These are phyloP conservation scores for Vachellia pachyceras DNA, from an alignment of 306 rosid species.

Conservation along the genomic window DNA sequence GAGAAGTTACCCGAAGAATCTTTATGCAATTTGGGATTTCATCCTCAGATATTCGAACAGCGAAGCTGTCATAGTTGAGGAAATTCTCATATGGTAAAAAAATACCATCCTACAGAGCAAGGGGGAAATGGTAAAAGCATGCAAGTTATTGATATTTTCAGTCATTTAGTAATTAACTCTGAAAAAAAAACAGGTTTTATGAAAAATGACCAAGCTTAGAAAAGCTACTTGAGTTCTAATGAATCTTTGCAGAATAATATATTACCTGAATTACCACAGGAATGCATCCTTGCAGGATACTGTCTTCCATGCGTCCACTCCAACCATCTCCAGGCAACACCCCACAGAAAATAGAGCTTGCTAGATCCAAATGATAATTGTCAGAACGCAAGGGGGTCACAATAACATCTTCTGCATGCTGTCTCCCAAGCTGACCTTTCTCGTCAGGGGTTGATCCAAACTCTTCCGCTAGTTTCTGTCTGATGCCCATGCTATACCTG, in stretches of 20 bases:
- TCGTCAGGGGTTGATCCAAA: conserved; percentile 71
- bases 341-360: conserved; percentile 72
- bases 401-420: conserved; percentile 62
- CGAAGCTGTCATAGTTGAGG: conserved; percentile 69
- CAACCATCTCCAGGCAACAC: conserved; percentile 85
- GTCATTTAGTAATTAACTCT: not conserved
- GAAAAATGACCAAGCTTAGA: conserved; percentile 31
- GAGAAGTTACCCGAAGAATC: conserved; percentile 33
- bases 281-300: conserved; percentile 76
- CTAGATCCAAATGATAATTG: conserved; percentile 58
- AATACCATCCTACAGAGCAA: conserved; percentile 65
- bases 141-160: not conserved
- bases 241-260: conserved; percentile 1
- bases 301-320: conserved; percentile 85
- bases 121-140: conserved; percentile 21
- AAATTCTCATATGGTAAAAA: conserved; percentile 74
- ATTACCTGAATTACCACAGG: conserved; percentile 77
- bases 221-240: conserved; percentile 19
- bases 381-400: conserved; percentile 61
- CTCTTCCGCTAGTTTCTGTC: conserved; percentile 73
- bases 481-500: conserved; percentile 82
- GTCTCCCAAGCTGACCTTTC: conserved; percentile 74
- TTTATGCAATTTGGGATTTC: conserved; percentile 65
- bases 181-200: conserved; percentile 26
- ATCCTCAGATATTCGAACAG: conserved; percentile 67